Evolutionary conservation across 176 grass and related monocot species (phyloP), one percentile per base, ranked within the genome.

Genomic region (Rhipidocladum racemiflorum): DNA sequence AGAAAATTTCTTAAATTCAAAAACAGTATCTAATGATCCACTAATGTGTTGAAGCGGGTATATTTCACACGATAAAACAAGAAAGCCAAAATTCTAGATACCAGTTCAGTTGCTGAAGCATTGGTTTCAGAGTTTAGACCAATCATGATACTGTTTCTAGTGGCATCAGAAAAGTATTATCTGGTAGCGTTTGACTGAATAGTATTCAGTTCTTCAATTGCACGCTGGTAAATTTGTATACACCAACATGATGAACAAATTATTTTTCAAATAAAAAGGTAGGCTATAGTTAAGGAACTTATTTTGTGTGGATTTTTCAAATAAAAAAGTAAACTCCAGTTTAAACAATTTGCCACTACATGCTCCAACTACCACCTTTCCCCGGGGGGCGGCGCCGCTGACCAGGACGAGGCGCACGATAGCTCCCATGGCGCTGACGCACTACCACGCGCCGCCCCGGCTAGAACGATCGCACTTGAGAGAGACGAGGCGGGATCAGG

Each of bases 251-350:
- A 34, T 15, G 4, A 32, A 73, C 8, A 72, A n/a, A 68, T 5
- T 68, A 68, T 50, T 72, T 51, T 51, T 51, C 70, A 72, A 72
- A 30, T 49, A 45, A 3, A 69, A 27, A 65, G 36, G 70, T 74
- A 35, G 2, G 21, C 48, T 54, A 53, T n/a, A 42, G 39, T 76
- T 24, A 59, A 28, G 5, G 27, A 61, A 62, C 6, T 57, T 62
- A 45, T 77, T 49, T 49, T 17, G 7, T 3, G 1, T 10, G 36
- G n/a, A n/a, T n/a, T n/a, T n/a, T n/a, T n/a, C n/a, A n/a, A n/a
- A n/a, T n/a, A n/a, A n/a, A n/a, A 28, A 71, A 49, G 66, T 70
- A 29, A 60, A 46, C 38, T 81, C 24, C 28, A 43, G 46, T 49
- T 21, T 29, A 21, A 20, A 88, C 55, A 83, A 62, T 6, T 57